These are phyloP conservation scores for Astraeus odoratus DNA, from an alignment of 768 basidiomycete species.

Conservation along the genomic window DNA sequence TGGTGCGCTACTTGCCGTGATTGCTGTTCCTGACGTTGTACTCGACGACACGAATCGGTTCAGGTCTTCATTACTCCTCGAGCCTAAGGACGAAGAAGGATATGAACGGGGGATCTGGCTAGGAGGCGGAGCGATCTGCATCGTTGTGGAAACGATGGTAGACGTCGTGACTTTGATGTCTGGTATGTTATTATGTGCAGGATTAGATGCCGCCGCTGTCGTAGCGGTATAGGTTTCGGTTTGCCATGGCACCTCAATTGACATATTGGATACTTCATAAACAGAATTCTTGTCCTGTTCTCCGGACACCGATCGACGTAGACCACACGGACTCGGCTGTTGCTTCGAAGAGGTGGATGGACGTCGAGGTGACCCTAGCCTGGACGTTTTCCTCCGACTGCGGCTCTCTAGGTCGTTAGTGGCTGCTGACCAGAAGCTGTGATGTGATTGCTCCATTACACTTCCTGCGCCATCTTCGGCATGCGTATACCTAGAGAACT, in stretches of 20 bases:
- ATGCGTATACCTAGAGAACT: slow-evolving; percentile 36
- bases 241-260: slow-evolving; percentile 33
- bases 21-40: slow-evolving; percentile 68
- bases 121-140: slow-evolving; percentile 28
- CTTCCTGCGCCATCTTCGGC: slow-evolving; percentile 12
- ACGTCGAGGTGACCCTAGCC: slow-evolving; percentile 24
- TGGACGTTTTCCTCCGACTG: slow-evolving; percentile 15
- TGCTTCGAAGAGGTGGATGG: slow-evolving; percentile 31
- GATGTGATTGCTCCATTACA: slow-evolving; percentile 16
- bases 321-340: slow-evolving; percentile 38
- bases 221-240: slow-evolving; percentile 15
- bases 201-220: neutral
- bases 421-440: slow-evolving; percentile 22
- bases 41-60: slow-evolving; percentile 89
- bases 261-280: slow-evolving; percentile 38
- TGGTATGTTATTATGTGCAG: slow-evolving; percentile 14
- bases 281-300: slow-evolving; percentile 36
- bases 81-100: slow-evolving; percentile 46
- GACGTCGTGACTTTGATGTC: slow-evolving; percentile 25
- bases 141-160: slow-evolving; percentile 11
- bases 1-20: slow-evolving; percentile 63
- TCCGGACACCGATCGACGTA: slow-evolving; percentile 33
- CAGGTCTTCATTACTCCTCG: slow-evolving; percentile 59
- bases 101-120: slow-evolving; percentile 29
- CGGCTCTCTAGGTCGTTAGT: slow-evolving; percentile 30